Base-by-base conservation (phyloP, 164 flowering plant species). In the Kalanchoe fedtschenkoi region DNA sequence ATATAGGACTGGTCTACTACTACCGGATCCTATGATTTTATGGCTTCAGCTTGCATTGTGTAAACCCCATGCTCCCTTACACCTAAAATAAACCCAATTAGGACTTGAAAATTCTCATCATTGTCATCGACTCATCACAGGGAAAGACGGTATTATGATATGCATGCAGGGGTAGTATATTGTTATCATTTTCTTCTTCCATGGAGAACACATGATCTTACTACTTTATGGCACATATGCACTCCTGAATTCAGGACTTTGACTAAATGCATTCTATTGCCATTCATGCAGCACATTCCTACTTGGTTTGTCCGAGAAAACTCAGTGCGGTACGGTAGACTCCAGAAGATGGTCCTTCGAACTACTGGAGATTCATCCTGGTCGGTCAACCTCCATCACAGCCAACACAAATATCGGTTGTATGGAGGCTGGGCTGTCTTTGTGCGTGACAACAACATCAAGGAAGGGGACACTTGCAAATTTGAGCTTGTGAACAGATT, bases 401-500 rank as follows among this genome's bases (percentile, higher is more conserved):
- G 4, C 0, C 7, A 55, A 3, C 5, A 6, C 3, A 11, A 1
- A 0, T 28, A 55, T 22, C 4, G 0, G 32, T 26, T 55, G 5
- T 55, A 4, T 14, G 44, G 67, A 24, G 78, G 79, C 16, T 79
- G 83, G 83, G 71, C 61, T 58, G 22, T 62, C 2, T 79, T 79
- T 61, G 69, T 54, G 6, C 5, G 35, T 0, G 79, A 75, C 1
- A 80, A 75, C 62, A 62, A 58, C 41, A 34, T 80, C 17, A 70
- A 73, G 16, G 71, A 67, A 58, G 64, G 58, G 19, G 80, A 80
- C 65, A 75, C 72, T 2, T 77, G 76, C 34, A 54, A 71, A 34
- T 80, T 80, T 41, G 56, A 71, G 51, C 71, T 61, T 55, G 17
- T 55, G 58, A 30, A 26, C 34, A 26, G 58, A 55, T 22, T 55